These are phyloP conservation scores for Xylariaceae sp. DNA, from an alignment of 2,329 filamentous ascomycete genomes.

Conservation along the genomic window DNA sequence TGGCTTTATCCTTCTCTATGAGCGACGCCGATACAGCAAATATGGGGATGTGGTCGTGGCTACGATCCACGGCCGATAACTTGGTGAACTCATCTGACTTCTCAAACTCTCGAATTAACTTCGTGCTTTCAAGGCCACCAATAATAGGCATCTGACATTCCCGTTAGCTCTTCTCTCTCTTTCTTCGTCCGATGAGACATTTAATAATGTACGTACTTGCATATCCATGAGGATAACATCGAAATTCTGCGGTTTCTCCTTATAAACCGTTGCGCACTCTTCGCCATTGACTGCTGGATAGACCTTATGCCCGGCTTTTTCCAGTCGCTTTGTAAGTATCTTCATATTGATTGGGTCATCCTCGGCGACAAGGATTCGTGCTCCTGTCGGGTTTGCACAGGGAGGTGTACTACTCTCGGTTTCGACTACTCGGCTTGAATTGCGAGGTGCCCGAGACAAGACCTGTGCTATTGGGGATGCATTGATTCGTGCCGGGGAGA, in stretches of 20 bases:
- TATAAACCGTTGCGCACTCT: constrained; percentile 71
- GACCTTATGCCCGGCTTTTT: constrained; percentile 70
- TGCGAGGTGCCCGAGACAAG: constrained; percentile 38
- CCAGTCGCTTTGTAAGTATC: constrained; percentile 73
- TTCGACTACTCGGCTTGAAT: constrained; percentile 3
- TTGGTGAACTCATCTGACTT: constrained; percentile 43
- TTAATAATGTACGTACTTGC: constrained; percentile 76
- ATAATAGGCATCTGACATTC: constrained; percentile 78
- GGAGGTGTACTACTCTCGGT: constrained; percentile 2
- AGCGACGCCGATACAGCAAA: constrained; percentile 85
- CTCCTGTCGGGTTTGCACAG: constrained; percentile 27
- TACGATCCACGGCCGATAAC: constrained; percentile 55
- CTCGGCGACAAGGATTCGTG: constrained; percentile 74
- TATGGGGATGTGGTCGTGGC: constrained; percentile 68
- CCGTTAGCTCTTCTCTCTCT: constrained; percentile 4
- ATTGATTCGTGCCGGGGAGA: constrained; percentile 33
- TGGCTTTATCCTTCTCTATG: constrained; percentile 62
- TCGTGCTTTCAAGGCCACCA: constrained; percentile 75
- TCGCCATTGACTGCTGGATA: constrained; percentile 75
- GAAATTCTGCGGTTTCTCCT: constrained; percentile 58
- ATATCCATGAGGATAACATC: constrained; percentile 90
- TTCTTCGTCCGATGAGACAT: no score
- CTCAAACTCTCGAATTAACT: constrained; percentile 75
- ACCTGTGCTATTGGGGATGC: constrained; percentile 43
- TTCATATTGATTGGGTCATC: constrained; percentile 85